Percentiles rank a stretch among this genome's conserved stretches.
Evolutionary conservation across 768 basidiomycete species (phyloP).

Genomic region (Tulasnella sp.): DNA sequence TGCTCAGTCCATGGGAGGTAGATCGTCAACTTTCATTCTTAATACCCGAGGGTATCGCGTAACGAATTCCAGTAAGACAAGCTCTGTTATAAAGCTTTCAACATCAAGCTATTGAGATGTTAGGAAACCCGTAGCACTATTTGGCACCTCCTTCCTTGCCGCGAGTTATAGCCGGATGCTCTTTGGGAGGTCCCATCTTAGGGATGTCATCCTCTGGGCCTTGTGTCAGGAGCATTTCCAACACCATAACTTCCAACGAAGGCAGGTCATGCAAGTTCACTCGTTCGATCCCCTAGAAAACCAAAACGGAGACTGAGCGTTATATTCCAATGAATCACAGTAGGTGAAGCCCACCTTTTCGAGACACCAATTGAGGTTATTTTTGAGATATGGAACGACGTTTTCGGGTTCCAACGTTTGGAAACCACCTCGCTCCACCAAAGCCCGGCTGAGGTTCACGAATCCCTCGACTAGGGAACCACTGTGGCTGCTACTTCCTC

Average conservation of each 20-base stretch:
- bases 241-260: neutral
- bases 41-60: too few relatives aligned
- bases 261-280: neutral
- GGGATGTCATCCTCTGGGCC: neutral
- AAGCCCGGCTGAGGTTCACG: neutral
- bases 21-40: too few relatives aligned
- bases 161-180: neutral
- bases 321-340: neutral
- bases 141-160: neutral
- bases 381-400: neutral
- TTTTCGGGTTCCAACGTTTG: neutral
- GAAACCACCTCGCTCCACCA: neutral
- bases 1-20: too few relatives aligned
- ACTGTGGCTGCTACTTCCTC: too few relatives aligned
- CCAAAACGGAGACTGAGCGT: neutral
- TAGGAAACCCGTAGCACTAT: too few relatives aligned
- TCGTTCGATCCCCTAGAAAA: neutral
- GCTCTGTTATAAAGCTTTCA: too few relatives aligned
- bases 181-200: neutral
- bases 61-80: too few relatives aligned
- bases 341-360: neutral
- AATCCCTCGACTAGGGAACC: neutral
- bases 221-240: neutral
- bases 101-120: too few relatives aligned
- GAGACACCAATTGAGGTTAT: neutral